phyloP scores from a whole-genome alignment of 1,284 basidiomycete genomes.

The Microbotryum violaceum region DNA sequence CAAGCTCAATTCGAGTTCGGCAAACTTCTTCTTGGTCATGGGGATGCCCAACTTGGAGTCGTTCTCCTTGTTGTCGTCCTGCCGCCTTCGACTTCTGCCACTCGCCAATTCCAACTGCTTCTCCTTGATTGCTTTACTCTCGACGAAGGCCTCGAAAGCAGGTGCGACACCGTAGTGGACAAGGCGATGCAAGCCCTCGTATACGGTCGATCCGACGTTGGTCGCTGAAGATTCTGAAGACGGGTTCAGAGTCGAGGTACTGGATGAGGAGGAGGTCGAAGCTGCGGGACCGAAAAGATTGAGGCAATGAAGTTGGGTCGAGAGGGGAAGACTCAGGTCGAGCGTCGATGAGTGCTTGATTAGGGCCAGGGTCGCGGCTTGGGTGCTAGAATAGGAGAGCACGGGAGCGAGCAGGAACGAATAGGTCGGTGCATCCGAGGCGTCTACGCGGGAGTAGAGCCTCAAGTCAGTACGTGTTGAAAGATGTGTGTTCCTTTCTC shows the following conservation, averaged over 20 bases:
- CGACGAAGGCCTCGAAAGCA: constrained; percentile 95
- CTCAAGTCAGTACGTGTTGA: no score
- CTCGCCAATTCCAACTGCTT: background rate
- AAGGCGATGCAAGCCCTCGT: constrained; percentile 91
- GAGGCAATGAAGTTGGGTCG: constrained; percentile 81
- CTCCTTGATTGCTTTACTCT: constrained; percentile 41
- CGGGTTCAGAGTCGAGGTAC: background rate
- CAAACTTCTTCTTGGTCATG: constrained; percentile 98
- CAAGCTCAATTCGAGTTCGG: constrained; percentile 91
- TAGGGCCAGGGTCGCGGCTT: constrained; percentile 80
- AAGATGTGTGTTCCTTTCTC: no score
- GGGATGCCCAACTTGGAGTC: constrained; percentile 74
- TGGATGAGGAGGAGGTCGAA: constrained; percentile 45
- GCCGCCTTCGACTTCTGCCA: constrained; percentile 5
- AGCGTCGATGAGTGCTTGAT: constrained; percentile 84
- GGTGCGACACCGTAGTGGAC: constrained; percentile 94
- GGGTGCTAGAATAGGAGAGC: constrained; percentile 69
- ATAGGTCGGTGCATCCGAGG: constrained; percentile 11
- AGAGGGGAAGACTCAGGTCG: constrained; percentile 68
- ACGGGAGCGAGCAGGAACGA: constrained; percentile 63
- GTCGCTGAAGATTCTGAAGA: constrained; percentile 28
- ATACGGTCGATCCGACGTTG: constrained; percentile 52
- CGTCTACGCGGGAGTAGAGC: background rate
- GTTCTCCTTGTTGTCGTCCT: constrained; percentile 59
- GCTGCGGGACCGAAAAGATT: constrained; percentile 80